Conservation (phyloP, 2,329 filamentous ascomycete genomes). For the Catunica adiposa region DNA sequence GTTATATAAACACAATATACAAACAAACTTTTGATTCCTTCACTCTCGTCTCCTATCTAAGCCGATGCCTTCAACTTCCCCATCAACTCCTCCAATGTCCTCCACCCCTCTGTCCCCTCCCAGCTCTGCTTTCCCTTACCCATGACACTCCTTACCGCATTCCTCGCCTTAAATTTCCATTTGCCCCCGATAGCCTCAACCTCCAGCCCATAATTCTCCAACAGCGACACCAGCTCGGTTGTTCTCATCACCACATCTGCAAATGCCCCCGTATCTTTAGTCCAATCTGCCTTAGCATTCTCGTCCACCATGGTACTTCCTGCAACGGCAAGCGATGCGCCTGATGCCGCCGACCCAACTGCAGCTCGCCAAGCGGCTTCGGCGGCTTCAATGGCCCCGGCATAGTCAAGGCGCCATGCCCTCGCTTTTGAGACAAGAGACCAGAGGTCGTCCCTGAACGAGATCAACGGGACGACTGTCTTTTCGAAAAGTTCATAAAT, state of each 20-base stretch:
- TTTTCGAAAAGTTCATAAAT: slow-evolving; percentile 60
- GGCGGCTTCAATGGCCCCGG: slow-evolving; percentile 60
- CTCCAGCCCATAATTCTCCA: slow-evolving; percentile 59
- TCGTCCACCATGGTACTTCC: slow-evolving; percentile 9
- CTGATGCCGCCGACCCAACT: slow-evolving; percentile 29
- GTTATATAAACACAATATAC: background rate
- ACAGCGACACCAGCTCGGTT: slow-evolving; percentile 61
- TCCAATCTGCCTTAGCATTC: slow-evolving; percentile 21
- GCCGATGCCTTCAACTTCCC: slow-evolving; percentile 31
- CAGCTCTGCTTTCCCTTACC: slow-evolving; percentile 66
- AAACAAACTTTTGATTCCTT: too few species aligned
- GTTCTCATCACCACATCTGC: slow-evolving; percentile 59
- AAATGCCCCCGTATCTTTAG: slow-evolving; percentile 48
- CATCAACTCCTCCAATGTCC: slow-evolving; percentile 38
- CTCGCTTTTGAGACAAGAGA: slow-evolving; percentile 53
- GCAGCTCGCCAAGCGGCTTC: slow-evolving; percentile 81
- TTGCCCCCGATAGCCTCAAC: slow-evolving; percentile 53
- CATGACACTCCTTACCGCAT: slow-evolving; percentile 67
- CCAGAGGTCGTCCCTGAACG: slow-evolving; percentile 62
- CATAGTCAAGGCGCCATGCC: slow-evolving; percentile 54
- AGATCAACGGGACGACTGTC: slow-evolving; percentile 67
- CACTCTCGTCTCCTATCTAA: too few species aligned
- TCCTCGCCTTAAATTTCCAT: slow-evolving; percentile 82
- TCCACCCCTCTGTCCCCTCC: slow-evolving; percentile 61
- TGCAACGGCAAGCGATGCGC: slow-evolving; percentile 30